These are phyloP conservation scores for Ophiostoma triangulosporum DNA, from an alignment of 2,329 filamentous ascomycete genomes.

Conservation along the genomic window DNA sequence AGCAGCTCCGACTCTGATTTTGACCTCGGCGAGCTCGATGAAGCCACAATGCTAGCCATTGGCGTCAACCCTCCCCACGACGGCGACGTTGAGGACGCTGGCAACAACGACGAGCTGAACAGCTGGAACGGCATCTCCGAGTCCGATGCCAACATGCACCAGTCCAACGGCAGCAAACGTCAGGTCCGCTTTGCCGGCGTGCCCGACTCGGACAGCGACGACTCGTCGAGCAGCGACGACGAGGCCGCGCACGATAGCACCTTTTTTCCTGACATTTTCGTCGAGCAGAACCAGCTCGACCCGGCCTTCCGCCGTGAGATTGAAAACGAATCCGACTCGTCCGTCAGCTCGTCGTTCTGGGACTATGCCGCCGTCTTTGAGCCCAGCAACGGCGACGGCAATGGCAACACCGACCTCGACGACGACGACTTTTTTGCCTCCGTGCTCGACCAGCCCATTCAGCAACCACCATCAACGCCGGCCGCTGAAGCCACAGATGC, in stretches of 20 bases:
- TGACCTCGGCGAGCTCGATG: slow-evolving; percentile 25
- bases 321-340: slow-evolving; percentile 50
- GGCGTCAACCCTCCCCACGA: slow-evolving; percentile 25
- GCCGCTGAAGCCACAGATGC: not conserved
- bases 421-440: slow-evolving; percentile 17
- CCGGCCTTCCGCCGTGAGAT: slow-evolving; percentile 61
- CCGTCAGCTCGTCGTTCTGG: slow-evolving; percentile 48
- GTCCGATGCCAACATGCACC: slow-evolving; percentile 16
- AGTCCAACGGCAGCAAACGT: slow-evolving; percentile 28
- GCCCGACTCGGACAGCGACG: slow-evolving; percentile 52
- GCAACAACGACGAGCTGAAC: slow-evolving; percentile 34
- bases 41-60: slow-evolving; percentile 18
- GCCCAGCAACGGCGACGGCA: not conserved
- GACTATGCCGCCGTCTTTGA: slow-evolving; percentile 40
- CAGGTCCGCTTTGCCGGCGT: slow-evolving; percentile 64
- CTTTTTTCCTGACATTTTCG: slow-evolving; percentile 66
- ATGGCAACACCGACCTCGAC: slow-evolving; percentile 11
- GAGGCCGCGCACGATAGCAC: slow-evolving; percentile 48
- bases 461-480: slow-evolving; percentile 10
- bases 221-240: slow-evolving; percentile 32
- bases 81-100: slow-evolving; percentile 27
- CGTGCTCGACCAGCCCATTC: not conserved
- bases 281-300: slow-evolving; percentile 60
- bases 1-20: slow-evolving; percentile 20
- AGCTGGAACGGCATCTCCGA: slow-evolving; percentile 33